Conservation (phyloP, 352 stramenopile genomes). For the Globisporangium acanthophoron region DNA sequence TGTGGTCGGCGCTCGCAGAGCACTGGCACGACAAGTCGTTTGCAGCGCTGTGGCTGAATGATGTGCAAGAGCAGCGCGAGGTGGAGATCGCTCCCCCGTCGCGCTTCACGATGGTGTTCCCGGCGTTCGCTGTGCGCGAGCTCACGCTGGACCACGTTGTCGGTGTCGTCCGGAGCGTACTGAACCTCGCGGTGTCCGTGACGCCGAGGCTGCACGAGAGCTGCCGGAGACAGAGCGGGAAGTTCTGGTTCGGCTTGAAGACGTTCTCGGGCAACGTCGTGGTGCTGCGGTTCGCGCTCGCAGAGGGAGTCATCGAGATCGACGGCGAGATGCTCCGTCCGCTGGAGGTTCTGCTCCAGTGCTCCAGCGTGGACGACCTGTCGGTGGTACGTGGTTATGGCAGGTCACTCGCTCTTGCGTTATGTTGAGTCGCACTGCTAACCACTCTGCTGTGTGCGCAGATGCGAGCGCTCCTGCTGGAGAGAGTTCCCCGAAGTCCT, state of each 20-base stretch:
- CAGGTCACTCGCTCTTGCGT: not conserved
- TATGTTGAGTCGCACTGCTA: not conserved
- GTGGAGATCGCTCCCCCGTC: slow-evolving; percentile 8
- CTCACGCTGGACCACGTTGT: slow-evolving; percentile 27
- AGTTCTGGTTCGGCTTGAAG: slow-evolving; percentile 42
- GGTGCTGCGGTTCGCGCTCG: slow-evolving; percentile 26
- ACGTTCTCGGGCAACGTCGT: slow-evolving; percentile 41
- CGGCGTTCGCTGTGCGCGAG: slow-evolving; percentile 10
- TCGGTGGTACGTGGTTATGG: slow-evolving; percentile 35
- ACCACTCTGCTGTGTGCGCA: slow-evolving; percentile 10
- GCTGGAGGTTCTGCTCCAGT: slow-evolving; percentile 43
- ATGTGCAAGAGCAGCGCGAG: not conserved
- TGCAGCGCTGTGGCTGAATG: slow-evolving; percentile 20
- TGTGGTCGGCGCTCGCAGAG: slow-evolving; percentile 30
- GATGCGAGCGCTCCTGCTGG: slow-evolving; percentile 49
- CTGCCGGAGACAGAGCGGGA: slow-evolving; percentile 36
- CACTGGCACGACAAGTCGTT: slow-evolving; percentile 27
- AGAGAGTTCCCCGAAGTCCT: slow-evolving; percentile 6
- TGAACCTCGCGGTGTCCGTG: slow-evolving; percentile 20
- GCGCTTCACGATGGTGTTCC: slow-evolving; percentile 15
- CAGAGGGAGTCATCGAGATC: slow-evolving; percentile 12
- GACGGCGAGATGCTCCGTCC: slow-evolving; percentile 17
- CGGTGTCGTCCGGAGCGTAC: slow-evolving; percentile 21
- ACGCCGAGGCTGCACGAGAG: slow-evolving; percentile 21
- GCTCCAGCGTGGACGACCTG: slow-evolving; percentile 51